These are phyloP conservation scores for Annulohypoxylon moriforme DNA, from an alignment of 495 filamentous ascomycete species.

Conservation along the genomic window DNA sequence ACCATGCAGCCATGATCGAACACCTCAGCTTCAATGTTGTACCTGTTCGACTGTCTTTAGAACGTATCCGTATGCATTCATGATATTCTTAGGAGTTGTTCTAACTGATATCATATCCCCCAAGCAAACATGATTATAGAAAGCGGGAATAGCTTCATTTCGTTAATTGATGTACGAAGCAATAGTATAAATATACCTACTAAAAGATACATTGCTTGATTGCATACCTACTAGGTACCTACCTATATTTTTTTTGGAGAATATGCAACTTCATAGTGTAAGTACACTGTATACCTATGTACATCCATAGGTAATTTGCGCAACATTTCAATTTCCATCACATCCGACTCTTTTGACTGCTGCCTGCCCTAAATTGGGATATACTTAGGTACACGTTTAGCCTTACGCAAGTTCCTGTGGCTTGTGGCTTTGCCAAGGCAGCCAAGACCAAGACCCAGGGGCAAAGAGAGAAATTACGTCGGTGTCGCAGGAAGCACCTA, in stretches of 20 bases:
- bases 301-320: too few relatives aligned
- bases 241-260: too few relatives aligned
- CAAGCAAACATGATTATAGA: background rate
- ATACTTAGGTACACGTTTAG: conserved; percentile 33
- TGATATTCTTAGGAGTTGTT: background rate
- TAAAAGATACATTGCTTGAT: too few relatives aligned
- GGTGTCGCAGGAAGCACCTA: conserved; percentile 28
- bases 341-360: background rate
- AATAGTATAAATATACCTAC: too few relatives aligned
- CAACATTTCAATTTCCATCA: background rate
- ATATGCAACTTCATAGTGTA: too few relatives aligned
- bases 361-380: conserved; percentile 2
- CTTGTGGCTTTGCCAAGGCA: conserved; percentile 45
- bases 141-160: too few relatives aligned
- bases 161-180: too few relatives aligned
- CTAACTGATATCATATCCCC: background rate
- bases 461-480: conserved; percentile 46
- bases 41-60: too few relatives aligned
- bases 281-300: too few relatives aligned
- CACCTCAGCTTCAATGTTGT: too few relatives aligned
- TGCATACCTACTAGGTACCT: too few relatives aligned
- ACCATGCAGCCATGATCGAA: too few relatives aligned
- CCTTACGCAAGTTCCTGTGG: conserved; percentile 54
- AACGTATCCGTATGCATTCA: background rate
- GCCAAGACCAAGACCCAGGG: conserved; percentile 26